These are phyloP conservation scores for Marchantia polymorpha DNA, from an alignment of 225 moss, liverwort and hornwort species.

Conservation along the genomic window DNA sequence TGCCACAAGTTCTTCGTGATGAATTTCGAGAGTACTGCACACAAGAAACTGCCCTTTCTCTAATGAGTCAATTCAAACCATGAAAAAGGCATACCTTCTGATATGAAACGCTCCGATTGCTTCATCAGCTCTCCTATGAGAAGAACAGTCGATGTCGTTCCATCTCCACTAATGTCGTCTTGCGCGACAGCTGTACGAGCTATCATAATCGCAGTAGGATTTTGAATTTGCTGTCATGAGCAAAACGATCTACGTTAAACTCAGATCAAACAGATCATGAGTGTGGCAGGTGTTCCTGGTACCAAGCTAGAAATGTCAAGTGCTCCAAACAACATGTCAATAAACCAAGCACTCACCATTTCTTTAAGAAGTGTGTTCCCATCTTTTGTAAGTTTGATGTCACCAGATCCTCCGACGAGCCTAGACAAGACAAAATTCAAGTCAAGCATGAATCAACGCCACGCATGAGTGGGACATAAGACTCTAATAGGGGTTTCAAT, in stretches of 20 bases:
- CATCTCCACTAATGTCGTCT: constrained; percentile 97
- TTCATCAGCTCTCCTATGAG: constrained; percentile 97
- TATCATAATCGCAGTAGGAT: constrained; percentile 98
- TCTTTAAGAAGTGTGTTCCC: constrained; percentile 95
- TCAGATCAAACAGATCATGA: background rate
- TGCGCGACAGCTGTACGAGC: constrained; percentile 98
- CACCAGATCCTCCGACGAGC: constrained; percentile 94
- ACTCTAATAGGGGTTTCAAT: background rate
- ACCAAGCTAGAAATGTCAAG: background rate
- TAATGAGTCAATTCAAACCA: background rate
- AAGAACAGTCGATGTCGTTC: constrained; percentile 87
- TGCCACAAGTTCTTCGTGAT: background rate
- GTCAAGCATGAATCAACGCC: background rate
- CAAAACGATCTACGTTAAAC: constrained; percentile 6
- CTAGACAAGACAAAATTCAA: constrained; percentile 15
- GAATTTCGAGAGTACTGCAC: too few species aligned
- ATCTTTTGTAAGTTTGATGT: constrained; percentile 97
- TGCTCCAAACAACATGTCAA: background rate
- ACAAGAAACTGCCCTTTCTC: too few species aligned
- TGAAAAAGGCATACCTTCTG: constrained; percentile 44
- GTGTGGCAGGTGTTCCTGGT: background rate
- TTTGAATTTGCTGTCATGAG: constrained; percentile 78
- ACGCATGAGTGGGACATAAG: background rate
- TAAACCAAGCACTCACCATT: constrained; percentile 46
- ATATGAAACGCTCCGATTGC: constrained; percentile 85